phyloP scores from a whole-genome alignment of 2,329 filamentous ascomycete species.

The Fusarium sp. region DNA sequence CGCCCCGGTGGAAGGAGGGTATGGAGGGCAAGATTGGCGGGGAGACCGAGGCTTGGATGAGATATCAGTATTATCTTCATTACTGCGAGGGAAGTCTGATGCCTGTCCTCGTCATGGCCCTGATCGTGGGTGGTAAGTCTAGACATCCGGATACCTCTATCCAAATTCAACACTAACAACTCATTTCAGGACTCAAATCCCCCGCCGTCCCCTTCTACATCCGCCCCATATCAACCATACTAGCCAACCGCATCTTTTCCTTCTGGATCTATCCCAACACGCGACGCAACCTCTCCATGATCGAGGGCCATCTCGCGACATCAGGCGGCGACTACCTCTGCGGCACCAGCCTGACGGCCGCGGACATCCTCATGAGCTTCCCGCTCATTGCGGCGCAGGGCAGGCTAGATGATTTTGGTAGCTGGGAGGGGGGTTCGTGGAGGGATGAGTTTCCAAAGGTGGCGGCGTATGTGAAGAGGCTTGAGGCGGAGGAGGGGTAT shows the following conservation, averaged over 20 bases:
- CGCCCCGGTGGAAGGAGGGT: conserved; percentile 66
- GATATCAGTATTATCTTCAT: conserved; percentile 78
- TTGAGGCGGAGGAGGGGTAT: conserved; percentile 61
- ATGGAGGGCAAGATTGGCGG: conserved; percentile 67
- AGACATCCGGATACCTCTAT: too few species aligned
- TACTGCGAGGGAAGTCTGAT: conserved; percentile 89
- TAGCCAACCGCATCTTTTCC: conserved; percentile 55
- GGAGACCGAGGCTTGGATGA: conserved; percentile 69
- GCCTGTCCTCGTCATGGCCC: conserved; percentile 71
- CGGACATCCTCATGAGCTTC: conserved; percentile 66
- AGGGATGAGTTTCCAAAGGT: conserved; percentile 55
- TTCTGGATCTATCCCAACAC: conserved; percentile 60
- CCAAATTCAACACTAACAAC: neutral
- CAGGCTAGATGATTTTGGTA: conserved; percentile 53
- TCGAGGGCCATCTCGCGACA: conserved; percentile 61
- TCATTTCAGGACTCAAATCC: conserved; percentile 55
- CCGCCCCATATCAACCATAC: conserved; percentile 60
- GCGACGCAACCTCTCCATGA: conserved; percentile 58
- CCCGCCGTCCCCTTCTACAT: conserved; percentile 62
- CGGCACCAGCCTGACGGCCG: conserved; percentile 59
- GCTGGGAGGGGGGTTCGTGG: conserved; percentile 55
- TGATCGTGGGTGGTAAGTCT: conserved; percentile 66
- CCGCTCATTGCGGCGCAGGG: conserved; percentile 57
- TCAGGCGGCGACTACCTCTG: conserved; percentile 61
- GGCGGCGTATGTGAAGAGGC: conserved; percentile 57